These are phyloP conservation scores for Colletotrichum eremochloae DNA, from an alignment of 2,329 filamentous ascomycete species.

Conservation along the genomic window DNA sequence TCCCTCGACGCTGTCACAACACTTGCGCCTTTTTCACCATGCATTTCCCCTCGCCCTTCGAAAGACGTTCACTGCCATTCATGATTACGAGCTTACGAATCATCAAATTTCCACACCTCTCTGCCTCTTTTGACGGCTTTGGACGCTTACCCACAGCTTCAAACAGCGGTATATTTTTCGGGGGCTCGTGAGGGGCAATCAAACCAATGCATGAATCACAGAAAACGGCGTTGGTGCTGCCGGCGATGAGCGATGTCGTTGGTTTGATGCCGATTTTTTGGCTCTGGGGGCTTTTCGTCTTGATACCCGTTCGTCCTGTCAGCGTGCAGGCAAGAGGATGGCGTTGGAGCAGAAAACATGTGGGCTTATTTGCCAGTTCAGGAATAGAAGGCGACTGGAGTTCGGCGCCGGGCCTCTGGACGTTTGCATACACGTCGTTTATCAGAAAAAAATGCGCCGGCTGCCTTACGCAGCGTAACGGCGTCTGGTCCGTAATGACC, in stretches of 20 bases:
- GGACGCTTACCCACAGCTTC: conserved; percentile 39
- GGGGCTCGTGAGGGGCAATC: conserved; percentile 16
- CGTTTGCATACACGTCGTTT: conserved; percentile 35
- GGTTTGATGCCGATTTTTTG: conserved; percentile 23
- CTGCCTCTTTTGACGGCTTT: conserved; percentile 28
- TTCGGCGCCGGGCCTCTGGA: conserved; percentile 6
- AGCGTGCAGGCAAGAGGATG: conserved; percentile 17
- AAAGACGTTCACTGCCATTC: conserved; percentile 16
- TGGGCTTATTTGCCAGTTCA: not conserved
- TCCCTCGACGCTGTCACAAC: conserved; percentile 29
- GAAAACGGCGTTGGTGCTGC: conserved; percentile 1
- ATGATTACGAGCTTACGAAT: conserved; percentile 35
- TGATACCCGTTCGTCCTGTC: conserved; percentile 11
- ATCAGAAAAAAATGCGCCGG: conserved; percentile 4
- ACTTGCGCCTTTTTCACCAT: conserved; percentile 27
- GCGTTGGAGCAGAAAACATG: conserved; percentile 32
- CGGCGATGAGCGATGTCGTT: not conserved
- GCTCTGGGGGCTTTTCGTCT: conserved; percentile 35
- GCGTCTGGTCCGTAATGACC: not conserved
- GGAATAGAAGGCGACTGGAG: conserved; percentile 33
- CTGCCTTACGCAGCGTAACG: conserved; percentile 11
- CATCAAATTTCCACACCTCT: conserved; percentile 7
- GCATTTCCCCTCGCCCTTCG: conserved; percentile 25
- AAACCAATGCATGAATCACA: not conserved
- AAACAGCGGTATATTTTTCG: conserved; percentile 15